Conservation (phyloP, 352 stramenopile genomes). For the Pythium dissimile region DNA sequence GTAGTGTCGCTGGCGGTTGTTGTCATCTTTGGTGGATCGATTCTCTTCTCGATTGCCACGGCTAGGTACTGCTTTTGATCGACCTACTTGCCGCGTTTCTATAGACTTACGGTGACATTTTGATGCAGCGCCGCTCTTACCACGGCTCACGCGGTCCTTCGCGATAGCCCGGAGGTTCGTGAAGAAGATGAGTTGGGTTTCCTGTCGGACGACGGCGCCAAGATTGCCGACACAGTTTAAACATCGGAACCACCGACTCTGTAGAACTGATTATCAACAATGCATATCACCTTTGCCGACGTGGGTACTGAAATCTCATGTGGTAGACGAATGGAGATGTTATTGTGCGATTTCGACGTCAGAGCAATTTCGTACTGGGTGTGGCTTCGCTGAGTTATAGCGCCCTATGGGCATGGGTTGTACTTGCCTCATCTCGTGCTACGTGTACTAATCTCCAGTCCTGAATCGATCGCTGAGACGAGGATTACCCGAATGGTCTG, state of each 20-base stretch:
- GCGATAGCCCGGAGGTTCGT: conserved; percentile 65
- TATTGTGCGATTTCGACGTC: too few species aligned
- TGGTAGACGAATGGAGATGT: too few species aligned
- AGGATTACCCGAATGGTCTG: too few species aligned
- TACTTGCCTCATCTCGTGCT: too few species aligned
- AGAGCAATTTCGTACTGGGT: too few species aligned
- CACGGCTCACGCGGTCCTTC: conserved; percentile 75
- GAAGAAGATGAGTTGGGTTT: conserved; percentile 85
- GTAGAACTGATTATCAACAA: too few species aligned
- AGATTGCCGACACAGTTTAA: conserved; percentile 77
- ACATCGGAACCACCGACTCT: too few species aligned
- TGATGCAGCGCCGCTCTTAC: conserved; percentile 54
- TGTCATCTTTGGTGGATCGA: conserved; percentile 80
- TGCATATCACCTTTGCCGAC: not conserved
- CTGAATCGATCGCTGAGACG: too few species aligned
- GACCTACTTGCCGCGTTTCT: not conserved
- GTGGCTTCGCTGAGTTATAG: too few species aligned
- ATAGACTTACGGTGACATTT: not conserved
- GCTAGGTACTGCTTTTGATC: conserved; percentile 47
- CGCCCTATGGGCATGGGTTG: too few species aligned
- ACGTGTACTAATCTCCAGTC: too few species aligned
- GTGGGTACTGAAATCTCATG: too few species aligned
- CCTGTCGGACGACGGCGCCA: conserved; percentile 51
- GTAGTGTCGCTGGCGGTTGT: conserved; percentile 71
- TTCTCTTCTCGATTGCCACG: conserved; percentile 85